Conservation (phyloP, 164 flowering plant genomes). For the Nelumbo lutea region DNA sequence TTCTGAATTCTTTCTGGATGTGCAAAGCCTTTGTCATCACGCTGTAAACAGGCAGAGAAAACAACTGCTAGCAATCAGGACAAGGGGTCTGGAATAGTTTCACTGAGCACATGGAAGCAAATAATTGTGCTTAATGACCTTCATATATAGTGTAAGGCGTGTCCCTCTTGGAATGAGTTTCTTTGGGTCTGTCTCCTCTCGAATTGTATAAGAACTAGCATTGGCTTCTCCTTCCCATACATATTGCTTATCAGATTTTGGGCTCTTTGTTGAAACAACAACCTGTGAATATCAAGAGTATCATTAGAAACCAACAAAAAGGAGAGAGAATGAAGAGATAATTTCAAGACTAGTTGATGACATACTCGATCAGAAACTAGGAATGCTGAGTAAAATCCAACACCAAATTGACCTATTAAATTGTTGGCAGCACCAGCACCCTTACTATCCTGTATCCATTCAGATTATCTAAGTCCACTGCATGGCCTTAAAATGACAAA, state of each 20-base stretch:
- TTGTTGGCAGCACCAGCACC: slow-evolving; percentile 87
- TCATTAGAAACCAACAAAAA: neutral
- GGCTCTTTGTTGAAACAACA: slow-evolving; percentile 86
- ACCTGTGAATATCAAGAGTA: slow-evolving; percentile 41
- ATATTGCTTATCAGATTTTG: slow-evolving; percentile 94
- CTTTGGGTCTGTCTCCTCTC: slow-evolving; percentile 90
- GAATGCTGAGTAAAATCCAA: slow-evolving; percentile 96
- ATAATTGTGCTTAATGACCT: slow-evolving; percentile 38
- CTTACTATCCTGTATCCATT: slow-evolving; percentile 74
- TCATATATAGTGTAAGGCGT: slow-evolving; percentile 70
- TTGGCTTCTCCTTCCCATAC: slow-evolving; percentile 97
- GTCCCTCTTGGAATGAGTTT: slow-evolving; percentile 91
- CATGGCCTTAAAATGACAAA: neutral
- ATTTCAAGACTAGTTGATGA: neutral
- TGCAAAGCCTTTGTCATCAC: slow-evolving; percentile 83
- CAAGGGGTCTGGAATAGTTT: neutral
- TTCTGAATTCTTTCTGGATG: slow-evolving; percentile 86
- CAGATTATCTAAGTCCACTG: neutral
- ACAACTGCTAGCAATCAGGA: neutral
- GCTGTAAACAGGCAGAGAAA: slow-evolving; percentile 33
- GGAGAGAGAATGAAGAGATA: neutral
- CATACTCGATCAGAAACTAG: slow-evolving; percentile 82
- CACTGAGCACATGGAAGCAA: neutral
- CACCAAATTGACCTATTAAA: slow-evolving; percentile 99
- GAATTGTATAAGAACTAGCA: slow-evolving; percentile 75